Evolutionary conservation across 2,329 filamentous ascomycete genomes (phyloP).

Genomic region (Colletotrichum musae): DNA sequence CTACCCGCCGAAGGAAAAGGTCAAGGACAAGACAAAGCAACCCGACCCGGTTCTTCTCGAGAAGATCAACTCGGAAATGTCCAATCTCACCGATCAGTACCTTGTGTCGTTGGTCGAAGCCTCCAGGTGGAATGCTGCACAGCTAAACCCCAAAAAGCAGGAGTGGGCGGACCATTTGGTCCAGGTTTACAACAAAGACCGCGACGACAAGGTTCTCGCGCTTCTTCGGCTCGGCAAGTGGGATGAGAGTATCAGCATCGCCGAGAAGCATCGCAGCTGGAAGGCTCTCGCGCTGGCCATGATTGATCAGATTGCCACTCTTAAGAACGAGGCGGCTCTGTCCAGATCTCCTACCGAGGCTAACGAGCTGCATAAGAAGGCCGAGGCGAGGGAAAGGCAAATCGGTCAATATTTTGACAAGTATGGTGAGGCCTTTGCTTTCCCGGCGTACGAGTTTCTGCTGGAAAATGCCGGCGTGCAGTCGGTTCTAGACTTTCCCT

Average conservation of each 20-base stretch:
- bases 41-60: slow-evolving; percentile 59
- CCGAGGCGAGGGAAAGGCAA: slow-evolving; percentile 63
- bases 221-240: slow-evolving; percentile 70
- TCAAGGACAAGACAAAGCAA: slow-evolving; percentile 48
- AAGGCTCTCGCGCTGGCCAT: slow-evolving; percentile 70
- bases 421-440: slow-evolving; percentile 77
- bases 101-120: slow-evolving; percentile 69
- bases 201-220: slow-evolving; percentile 66
- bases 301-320: slow-evolving; percentile 64
- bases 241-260: slow-evolving; percentile 71
- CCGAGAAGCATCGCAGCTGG: slow-evolving; percentile 70
- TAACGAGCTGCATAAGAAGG: slow-evolving; percentile 57
- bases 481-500: slow-evolving; percentile 78
- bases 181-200: slow-evolving; percentile 64
- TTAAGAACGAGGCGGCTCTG: slow-evolving; percentile 39
- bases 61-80: slow-evolving; percentile 63
- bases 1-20: slow-evolving; percentile 50
- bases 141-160: slow-evolving; percentile 58
- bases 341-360: slow-evolving; percentile 35
- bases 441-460: slow-evolving; percentile 85
- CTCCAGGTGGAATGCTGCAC: slow-evolving; percentile 64
- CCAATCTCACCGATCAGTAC: slow-evolving; percentile 68
- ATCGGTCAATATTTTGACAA: slow-evolving; percentile 70
- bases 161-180: slow-evolving; percentile 62
- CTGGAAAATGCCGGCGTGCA: slow-evolving; percentile 77